Conservation (phyloP, 1,139 yeast species). For the Taphrina pruni region DNA sequence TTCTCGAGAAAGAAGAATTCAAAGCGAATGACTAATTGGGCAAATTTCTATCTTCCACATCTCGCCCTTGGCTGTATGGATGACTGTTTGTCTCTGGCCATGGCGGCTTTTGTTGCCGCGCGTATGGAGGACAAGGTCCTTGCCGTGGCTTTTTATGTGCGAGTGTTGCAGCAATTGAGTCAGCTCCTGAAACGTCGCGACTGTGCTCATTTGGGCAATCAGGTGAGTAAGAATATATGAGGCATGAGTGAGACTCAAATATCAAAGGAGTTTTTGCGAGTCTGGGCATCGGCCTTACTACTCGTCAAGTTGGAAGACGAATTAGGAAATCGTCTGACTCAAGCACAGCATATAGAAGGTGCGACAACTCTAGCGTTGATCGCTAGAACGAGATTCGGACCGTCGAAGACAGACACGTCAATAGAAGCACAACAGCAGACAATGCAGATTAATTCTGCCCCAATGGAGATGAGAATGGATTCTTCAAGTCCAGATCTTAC, state of each 20-base stretch:
- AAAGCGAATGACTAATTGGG: slow-evolving; percentile 30
- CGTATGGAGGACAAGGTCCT: slow-evolving; percentile 5
- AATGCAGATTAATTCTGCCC: neutral
- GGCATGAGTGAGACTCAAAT: neutral
- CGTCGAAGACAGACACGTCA: too few species aligned
- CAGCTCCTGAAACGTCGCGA: slow-evolving; percentile 4
- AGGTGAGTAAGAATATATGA: neutral
- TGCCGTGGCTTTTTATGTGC: slow-evolving; percentile 17
- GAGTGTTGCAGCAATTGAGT: slow-evolving; percentile 11
- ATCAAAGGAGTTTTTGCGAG: slow-evolving; percentile 13
- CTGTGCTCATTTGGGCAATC: slow-evolving; percentile 6
- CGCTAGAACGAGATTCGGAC: neutral
- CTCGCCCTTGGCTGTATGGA: slow-evolving; percentile 16
- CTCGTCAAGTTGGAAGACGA: slow-evolving; percentile 23
- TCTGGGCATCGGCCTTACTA: slow-evolving; percentile 33
- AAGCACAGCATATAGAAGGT: slow-evolving; percentile 29
- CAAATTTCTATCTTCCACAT: slow-evolving; percentile 33
- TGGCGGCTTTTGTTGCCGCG: slow-evolving; percentile 26
- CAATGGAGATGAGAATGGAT: neutral
- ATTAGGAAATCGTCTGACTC: slow-evolving; percentile 9
- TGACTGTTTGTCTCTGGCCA: slow-evolving; percentile 25
- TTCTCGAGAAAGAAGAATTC: neutral
- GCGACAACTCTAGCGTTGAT: slow-evolving; percentile 24
- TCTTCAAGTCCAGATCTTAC: neutral
- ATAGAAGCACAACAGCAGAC: too few species aligned